Conservation (phyloP, 208 protist genomes). For the Trypanosoma grayi region DNA sequence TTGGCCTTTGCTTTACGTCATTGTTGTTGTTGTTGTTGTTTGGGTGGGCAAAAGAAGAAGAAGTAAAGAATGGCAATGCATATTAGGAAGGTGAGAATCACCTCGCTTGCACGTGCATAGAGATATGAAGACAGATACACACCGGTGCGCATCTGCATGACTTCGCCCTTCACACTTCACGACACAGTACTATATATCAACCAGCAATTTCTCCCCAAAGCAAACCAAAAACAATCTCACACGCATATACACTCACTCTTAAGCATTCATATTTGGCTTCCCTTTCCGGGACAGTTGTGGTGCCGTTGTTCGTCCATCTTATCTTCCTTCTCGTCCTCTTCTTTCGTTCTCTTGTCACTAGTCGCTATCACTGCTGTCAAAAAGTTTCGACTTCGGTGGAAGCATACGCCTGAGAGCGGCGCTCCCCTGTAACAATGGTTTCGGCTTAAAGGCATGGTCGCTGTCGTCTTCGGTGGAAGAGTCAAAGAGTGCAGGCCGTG, state of each 20-base stretch:
- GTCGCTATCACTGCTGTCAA: conserved; percentile 38
- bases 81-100: too few species aligned
- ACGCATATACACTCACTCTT: conserved; percentile 4
- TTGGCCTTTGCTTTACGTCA: too few species aligned
- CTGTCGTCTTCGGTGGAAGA: conserved; percentile 10
- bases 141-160: background rate
- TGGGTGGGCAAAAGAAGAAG: too few species aligned
- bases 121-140: background rate
- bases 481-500: conserved; percentile 4
- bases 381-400: conserved; percentile 23
- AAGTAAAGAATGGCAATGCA: too few species aligned
- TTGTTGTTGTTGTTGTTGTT: too few species aligned
- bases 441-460: background rate
- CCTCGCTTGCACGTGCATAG: too few species aligned
- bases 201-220: background rate
- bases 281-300: too few species aligned
- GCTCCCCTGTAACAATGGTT: background rate
- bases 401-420: background rate
- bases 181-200: too few species aligned
- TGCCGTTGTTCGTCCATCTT: background rate
- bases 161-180: background rate
- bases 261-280: conserved; percentile 8
- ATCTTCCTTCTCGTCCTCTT: background rate
- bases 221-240: background rate
- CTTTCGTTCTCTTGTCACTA: conserved; percentile 7